These are phyloP conservation scores for Mucor sp. DNA, from an alignment of 371 early-diverging fungal species.

Conservation along the genomic window DNA sequence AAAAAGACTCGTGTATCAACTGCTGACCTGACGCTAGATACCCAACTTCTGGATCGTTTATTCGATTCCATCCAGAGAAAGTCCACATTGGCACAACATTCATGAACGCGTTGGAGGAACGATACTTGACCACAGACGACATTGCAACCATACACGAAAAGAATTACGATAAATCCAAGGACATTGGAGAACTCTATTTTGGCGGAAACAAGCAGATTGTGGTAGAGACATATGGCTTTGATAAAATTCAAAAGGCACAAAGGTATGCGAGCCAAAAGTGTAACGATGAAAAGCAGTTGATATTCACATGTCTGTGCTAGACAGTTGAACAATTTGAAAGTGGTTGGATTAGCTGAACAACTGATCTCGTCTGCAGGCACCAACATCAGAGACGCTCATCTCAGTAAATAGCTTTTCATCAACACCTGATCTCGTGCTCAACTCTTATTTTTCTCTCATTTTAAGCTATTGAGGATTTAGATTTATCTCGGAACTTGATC, in stretches of 20 bases:
- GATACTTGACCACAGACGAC: conserved; percentile 47
- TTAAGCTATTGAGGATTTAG: conserved; percentile 65
- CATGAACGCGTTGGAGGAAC: conserved; percentile 53
- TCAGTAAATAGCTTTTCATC: conserved; percentile 20
- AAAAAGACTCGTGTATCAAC: neutral
- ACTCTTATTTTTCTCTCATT: neutral
- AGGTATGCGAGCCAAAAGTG: conserved; percentile 27
- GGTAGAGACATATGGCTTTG: conserved; percentile 83
- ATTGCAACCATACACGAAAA: conserved; percentile 11
- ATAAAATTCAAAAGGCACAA: conserved; percentile 65
- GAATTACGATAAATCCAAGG: conserved; percentile 28
- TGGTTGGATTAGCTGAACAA: conserved; percentile 58
- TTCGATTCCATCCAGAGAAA: conserved; percentile 59
- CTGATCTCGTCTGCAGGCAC: conserved; percentile 37
- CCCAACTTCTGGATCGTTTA: conserved; percentile 75
- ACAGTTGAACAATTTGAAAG: conserved; percentile 44
- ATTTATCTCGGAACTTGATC: conserved; percentile 74
- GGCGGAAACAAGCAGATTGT: conserved; percentile 57
- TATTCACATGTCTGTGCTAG: conserved; percentile 19
- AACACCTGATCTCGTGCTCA: neutral
- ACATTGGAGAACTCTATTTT: conserved; percentile 40
- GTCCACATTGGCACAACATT: conserved; percentile 55
- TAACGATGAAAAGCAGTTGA: neutral
- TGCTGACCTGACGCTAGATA: conserved; percentile 5
- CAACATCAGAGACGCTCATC: conserved; percentile 7